Conservation (phyloP, 2,329 filamentous ascomycete species). For the Aspergillus texensis region DNA sequence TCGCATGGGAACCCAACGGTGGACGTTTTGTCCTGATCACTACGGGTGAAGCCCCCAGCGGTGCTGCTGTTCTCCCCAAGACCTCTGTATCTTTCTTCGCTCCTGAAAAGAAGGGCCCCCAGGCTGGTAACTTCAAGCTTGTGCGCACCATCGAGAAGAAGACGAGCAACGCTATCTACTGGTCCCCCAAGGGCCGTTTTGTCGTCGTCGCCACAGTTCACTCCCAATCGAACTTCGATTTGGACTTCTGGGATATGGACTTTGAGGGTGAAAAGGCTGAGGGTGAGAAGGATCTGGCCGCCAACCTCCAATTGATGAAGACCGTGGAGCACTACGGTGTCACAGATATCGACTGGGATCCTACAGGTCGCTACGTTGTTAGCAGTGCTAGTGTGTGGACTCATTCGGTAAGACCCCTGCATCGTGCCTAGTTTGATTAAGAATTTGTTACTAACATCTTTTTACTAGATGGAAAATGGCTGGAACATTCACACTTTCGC, state of each 20-base stretch:
- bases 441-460: conserved; percentile 17
- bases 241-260: conserved; percentile 97
- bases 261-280: conserved; percentile 97
- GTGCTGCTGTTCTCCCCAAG: conserved; percentile 85
- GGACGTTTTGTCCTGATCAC: conserved; percentile 97
- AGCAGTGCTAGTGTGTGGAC: conserved; percentile 96
- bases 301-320: conserved; percentile 94
- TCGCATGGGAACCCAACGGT: conserved; percentile 98
- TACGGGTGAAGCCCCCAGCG: conserved; percentile 77
- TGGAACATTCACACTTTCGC: conserved; percentile 98
- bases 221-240: conserved; percentile 89
- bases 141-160: conserved; percentile 96
- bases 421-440: neutral
- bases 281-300: conserved; percentile 88
- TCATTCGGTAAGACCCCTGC: conserved; percentile 71
- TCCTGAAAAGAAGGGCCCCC: conserved; percentile 88
- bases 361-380: conserved; percentile 90
- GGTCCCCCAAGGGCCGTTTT: conserved; percentile 93
- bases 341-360: conserved; percentile 97
- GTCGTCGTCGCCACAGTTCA: conserved; percentile 91
- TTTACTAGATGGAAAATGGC: conserved; percentile 89
- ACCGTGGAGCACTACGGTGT: conserved; percentile 94
- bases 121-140: conserved; percentile 92
- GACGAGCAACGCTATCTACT: conserved; percentile 99
- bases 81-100: conserved; percentile 95